Base-by-base conservation (phyloP, 768 basidiomycete genomes). In the Lentinula aciculospora region DNA sequence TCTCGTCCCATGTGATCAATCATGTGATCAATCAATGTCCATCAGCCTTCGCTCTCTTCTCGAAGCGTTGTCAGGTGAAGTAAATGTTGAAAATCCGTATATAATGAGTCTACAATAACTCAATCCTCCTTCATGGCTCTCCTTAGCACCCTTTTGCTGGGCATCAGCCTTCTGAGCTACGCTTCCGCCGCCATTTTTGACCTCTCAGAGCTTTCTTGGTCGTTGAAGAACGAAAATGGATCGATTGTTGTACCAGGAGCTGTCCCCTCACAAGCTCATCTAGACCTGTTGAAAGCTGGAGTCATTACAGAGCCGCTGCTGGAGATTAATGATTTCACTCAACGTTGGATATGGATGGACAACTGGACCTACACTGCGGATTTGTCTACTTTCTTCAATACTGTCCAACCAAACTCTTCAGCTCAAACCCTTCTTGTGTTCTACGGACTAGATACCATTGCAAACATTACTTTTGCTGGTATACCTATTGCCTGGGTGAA, bases 291-390 rank as follows among this genome's bases (percentile, higher is more conserved):
- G 21, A 73, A 72, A 37, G 79, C 79, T 23, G 81, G 81, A 2
- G 65, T 83, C 40, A 82, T 83, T 60, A 76, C 77, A 3, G 79
- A 81, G 46, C 81, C 82, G 8, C 64, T 83, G 29, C 68, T 81
- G 8, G 80, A 76, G 3, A 76, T 81, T 34, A 83, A 83, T 58
- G 83, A 84, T 57, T 81, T 78, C 58, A 78, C 77, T 1, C 73
- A 82, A 62, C 71, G 83, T 60, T 83, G 81, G 82, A 70, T 84
- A 47, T 73, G 75, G 29, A 69, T 77, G 51, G 81, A 84, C 56
- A 79, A 80, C 57, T 84, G 83, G 82, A 82, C 80, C 0, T 83
- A 82, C 60, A 82, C 79, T 0, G 80, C 81, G 3, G 79, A 81
- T 62, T 57, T 83, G 34, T 64, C 75, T 1, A 79, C 82, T 6